Base-by-base conservation (phyloP, 208 protist genomes). In the Crithidia mellificae region DNA sequence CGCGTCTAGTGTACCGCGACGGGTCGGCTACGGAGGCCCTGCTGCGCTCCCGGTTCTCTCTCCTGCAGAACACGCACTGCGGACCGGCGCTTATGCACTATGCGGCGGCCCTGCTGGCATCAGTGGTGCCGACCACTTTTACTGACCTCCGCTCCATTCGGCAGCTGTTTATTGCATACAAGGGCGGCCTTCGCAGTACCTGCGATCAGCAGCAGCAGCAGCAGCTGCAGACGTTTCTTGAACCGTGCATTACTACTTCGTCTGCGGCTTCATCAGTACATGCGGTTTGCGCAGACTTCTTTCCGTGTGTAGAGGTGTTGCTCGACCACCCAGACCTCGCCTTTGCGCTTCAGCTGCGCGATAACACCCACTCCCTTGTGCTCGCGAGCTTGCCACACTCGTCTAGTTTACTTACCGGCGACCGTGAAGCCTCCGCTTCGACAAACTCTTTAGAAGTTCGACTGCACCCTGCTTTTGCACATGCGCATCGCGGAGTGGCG, bases 251-350 rank as follows among this genome's bases (percentile, higher is more conserved):
- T n/a, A n/a, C n/a, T n/a, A n/a, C n/a, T n/a, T n/a, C n/a, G n/a
- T n/a, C n/a, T n/a, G n/a, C n/a, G n/a, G n/a, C n/a, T n/a, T n/a
- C n/a, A n/a, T n/a, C n/a, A n/a, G n/a, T n/a, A n/a, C n/a, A n/a
- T n/a, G n/a, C n/a, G n/a, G n/a, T n/a, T n/a, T n/a, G n/a, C n/a
- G n/a, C n/a, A n/a, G 3, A 15, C 20, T 72, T 75, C 34, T 88
- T 90, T 24, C 73, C 78, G 2, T 72, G 72, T 49, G 63, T 81
- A 7, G 59, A 71, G 49, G 63, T 66, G 29, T 49, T 92, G 29
- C 62, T 87, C 29, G 73, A 80, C 19, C 83, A 90, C 49, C 83
- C 79, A 0, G 80, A 92, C 9, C 47, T 88, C 0, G 49, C 71
- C 47, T 92, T 88, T 51, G 75, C 77, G 14, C 19, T 89, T n/a